phyloP scores from a whole-genome alignment of 305 asterid species.

The Ajuga reptans region DNA sequence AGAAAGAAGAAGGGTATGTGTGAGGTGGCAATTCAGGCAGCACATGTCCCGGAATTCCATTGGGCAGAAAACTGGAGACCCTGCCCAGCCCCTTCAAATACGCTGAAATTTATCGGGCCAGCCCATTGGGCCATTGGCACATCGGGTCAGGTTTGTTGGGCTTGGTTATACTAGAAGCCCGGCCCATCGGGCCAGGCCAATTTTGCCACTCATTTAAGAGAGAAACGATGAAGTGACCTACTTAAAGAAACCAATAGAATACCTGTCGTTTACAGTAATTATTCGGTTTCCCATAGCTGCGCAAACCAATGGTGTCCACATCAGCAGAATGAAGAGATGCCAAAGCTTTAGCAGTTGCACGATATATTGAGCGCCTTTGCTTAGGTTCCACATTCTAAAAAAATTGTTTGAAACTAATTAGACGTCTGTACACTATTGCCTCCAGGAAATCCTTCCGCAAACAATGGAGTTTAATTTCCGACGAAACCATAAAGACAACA shows the following conservation, averaged over 20 bases:
- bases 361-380: conserved; percentile 60
- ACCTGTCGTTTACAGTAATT: conserved; percentile 93
- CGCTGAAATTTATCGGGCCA: too few species aligned
- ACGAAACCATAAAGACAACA: neutral
- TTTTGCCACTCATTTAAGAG: neutral
- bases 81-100: too few species aligned
- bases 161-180: too few species aligned
- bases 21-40: too few species aligned
- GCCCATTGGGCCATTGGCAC: too few species aligned
- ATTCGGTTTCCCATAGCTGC: conserved; percentile 58
- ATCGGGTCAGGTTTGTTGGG: too few species aligned
- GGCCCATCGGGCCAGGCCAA: too few species aligned
- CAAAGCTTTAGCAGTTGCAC: conserved; percentile 73
- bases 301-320: conserved; percentile 67
- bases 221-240: neutral
- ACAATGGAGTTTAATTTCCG: neutral
- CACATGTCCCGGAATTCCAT: too few species aligned
- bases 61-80: too few species aligned
- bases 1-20: neutral
- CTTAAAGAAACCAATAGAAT: neutral
- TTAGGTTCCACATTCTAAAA: conserved; percentile 57
- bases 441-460: too few species aligned
- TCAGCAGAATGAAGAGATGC: conserved; percentile 77
- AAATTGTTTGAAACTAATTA: conserved; percentile 14
- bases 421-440: conserved; percentile 1